A percentile compares a stretch with the other conserved stretches of the same genome.
Conservation (phyloP, 352 stramenopile species). For the Aphanomyces cochlioides region DNA sequence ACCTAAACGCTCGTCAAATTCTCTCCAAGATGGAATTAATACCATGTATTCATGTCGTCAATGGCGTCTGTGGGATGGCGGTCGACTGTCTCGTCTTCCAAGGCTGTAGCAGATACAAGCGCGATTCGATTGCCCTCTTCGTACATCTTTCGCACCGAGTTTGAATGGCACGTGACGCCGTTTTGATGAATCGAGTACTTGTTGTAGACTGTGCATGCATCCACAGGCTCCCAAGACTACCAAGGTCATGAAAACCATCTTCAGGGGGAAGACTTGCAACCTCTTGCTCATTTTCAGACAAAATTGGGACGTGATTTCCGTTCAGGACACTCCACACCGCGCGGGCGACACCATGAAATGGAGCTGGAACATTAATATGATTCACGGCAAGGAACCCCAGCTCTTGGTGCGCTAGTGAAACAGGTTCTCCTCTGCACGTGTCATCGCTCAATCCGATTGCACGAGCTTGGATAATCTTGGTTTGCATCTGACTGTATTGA, state of each 20-base stretch:
- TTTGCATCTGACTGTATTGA: not conserved
- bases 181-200: not conserved
- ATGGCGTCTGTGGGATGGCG: not conserved
- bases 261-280: too few relatives aligned
- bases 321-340: not conserved
- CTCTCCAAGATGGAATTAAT: not conserved
- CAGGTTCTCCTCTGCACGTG: not conserved
- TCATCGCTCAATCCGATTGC: not conserved
- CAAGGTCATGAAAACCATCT: not conserved
- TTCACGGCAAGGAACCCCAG: not conserved
- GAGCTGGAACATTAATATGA: not conserved
- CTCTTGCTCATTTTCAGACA: not conserved
- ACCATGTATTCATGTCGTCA: not conserved
- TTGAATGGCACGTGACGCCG: not conserved
- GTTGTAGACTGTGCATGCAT: slow-evolving; percentile 4
- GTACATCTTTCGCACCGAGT: not conserved
- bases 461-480: not conserved
- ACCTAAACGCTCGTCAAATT: not conserved
- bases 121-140: not conserved
- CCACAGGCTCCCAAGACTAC: slow-evolving; percentile 5
- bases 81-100: not conserved
- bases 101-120: not conserved
- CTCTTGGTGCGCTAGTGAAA: not conserved
- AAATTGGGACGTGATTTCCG: not conserved
- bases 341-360: not conserved